Evolutionary conservation across 2,329 filamentous ascomycete species (phyloP), one percentile per base, ranked within the genome.

Genomic region (Sclerotinia nivalis): DNA sequence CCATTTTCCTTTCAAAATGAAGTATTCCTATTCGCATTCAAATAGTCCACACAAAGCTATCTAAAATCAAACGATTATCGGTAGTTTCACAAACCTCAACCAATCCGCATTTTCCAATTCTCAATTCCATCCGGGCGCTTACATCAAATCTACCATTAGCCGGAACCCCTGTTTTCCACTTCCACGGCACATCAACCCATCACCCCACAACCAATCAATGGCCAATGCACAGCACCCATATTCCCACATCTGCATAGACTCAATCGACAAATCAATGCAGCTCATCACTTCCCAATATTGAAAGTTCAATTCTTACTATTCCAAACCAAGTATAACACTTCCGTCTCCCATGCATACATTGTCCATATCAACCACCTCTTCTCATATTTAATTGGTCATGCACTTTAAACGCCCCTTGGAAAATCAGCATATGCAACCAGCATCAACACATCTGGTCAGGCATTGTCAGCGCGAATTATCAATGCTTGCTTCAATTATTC

Each of bases 401-500:
- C 43, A 40, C 56, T 40, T 40, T 64, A 64, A 22, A 52, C 61
- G 61, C 61, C 61, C 40, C 61, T 40, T 25, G 61, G 45, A 40
- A 52, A 40, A 40, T 40, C 47, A 22, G 15, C 40, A 52, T 40
- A 50, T 52, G 47, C 61, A 40, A 12, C 60, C 49, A 40, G 13
- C 47, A 64, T 62, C 60, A 28, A 62, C 49, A 37, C 18, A 50
- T 47, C 45, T 62, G 20, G 55, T 37, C 55, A 58, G 13, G 55
- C 55, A 58, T 58, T 52, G 61, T 64, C 61, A 64, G 61, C 61
- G 61, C 47, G 47, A 64, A 50, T 47, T 12, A 61, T 28, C 43
- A 47, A 47, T 61, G 58, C 25, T 28, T 40, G 8, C 12, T 18
- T 10, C 10, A 8, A 52, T 64, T 22, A 40, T 37, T 64, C 47